phyloP scores from a whole-genome alignment of 73 alveolate species.

The Breviolum minutum region DNA sequence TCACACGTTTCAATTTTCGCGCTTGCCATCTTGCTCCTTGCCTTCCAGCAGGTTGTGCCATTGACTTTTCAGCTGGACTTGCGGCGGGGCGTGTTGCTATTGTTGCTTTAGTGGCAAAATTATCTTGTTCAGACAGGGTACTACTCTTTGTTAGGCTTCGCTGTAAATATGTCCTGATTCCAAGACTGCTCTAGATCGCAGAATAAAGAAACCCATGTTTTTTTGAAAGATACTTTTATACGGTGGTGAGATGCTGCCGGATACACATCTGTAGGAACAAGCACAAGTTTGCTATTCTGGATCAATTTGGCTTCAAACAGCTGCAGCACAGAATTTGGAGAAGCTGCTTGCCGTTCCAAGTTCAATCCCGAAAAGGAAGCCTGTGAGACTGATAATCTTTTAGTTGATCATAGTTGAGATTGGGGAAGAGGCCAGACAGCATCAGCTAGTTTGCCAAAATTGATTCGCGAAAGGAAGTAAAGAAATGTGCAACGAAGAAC shows the following conservation, averaged over 20 bases:
- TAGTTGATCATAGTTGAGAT: background rate
- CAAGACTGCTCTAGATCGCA: background rate
- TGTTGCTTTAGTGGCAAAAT: too few relatives aligned
- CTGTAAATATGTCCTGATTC: too few relatives aligned
- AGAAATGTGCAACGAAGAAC: too few relatives aligned
- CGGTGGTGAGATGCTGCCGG: background rate
- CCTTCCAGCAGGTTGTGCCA: background rate
- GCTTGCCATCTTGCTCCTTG: background rate
- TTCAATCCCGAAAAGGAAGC: background rate
- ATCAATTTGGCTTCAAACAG: slow-evolving; percentile 9
- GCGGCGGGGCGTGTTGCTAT: too few relatives aligned
- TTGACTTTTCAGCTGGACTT: background rate
- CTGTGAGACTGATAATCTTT: background rate
- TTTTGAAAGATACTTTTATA: too few relatives aligned
- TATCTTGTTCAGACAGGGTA: too few relatives aligned
- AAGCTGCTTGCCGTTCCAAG: background rate
- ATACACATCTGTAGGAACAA: background rate
- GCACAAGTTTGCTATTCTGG: background rate
- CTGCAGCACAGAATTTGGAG: background rate
- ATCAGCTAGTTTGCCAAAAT: background rate
- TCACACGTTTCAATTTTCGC: background rate
- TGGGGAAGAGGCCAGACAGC: background rate
- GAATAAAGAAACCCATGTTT: too few relatives aligned
- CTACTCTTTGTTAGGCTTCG: too few relatives aligned
- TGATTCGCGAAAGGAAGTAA: background rate